Percentiles rank a stretch among this genome's conserved stretches.
phyloP scores from a whole-genome alignment of 2,329 filamentous ascomycete species.

The Aspergillus quadricinctus region DNA sequence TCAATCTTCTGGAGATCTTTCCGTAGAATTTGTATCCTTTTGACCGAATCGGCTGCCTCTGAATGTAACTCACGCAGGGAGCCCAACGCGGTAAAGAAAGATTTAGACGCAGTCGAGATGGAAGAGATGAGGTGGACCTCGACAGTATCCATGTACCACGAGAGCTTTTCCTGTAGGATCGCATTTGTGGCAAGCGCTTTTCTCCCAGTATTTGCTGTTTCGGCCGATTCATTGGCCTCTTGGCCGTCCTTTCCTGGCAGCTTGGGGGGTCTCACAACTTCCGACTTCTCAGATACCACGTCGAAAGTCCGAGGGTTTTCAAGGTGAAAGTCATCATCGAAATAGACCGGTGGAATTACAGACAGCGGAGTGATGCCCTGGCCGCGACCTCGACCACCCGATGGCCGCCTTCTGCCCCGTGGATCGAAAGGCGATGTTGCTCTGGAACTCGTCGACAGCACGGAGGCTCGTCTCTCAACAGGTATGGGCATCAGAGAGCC shows the following conservation, averaged over 20 bases:
- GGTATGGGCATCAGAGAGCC: conserved; percentile 45
- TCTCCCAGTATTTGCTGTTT: conserved; percentile 55
- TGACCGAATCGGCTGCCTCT: conserved; percentile 86
- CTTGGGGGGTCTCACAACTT: conserved; percentile 73
- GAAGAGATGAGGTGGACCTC: conserved; percentile 95
- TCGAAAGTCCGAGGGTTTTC: conserved; percentile 97
- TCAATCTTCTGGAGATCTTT: conserved; percentile 78
- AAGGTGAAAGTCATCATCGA: conserved; percentile 89
- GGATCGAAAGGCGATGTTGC: conserved; percentile 45
- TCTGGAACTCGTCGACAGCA: conserved; percentile 41
- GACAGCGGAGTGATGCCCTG: conserved; percentile 81
- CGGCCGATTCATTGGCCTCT: conserved; percentile 54
- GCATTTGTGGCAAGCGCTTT: conserved; percentile 94
- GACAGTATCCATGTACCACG: conserved; percentile 99
- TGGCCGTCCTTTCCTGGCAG: conserved; percentile 51
- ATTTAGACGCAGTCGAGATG: conserved; percentile 91
- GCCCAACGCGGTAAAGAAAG: conserved; percentile 91
- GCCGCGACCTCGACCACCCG: conserved; percentile 51
- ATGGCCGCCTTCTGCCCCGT: conserved; percentile 48
- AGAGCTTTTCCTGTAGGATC: conserved; percentile 94
- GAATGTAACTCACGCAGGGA: conserved; percentile 86
- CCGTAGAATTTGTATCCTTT: conserved; percentile 75
- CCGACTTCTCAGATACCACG: conserved; percentile 90
- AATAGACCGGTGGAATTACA: conserved; percentile 89
- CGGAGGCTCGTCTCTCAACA: conserved; percentile 39